Evolutionary conservation across 1,284 basidiomycete genomes (phyloP), one percentile per base, ranked within the genome.

Genomic region (Microbotryum lychnidis-dioicae): DNA sequence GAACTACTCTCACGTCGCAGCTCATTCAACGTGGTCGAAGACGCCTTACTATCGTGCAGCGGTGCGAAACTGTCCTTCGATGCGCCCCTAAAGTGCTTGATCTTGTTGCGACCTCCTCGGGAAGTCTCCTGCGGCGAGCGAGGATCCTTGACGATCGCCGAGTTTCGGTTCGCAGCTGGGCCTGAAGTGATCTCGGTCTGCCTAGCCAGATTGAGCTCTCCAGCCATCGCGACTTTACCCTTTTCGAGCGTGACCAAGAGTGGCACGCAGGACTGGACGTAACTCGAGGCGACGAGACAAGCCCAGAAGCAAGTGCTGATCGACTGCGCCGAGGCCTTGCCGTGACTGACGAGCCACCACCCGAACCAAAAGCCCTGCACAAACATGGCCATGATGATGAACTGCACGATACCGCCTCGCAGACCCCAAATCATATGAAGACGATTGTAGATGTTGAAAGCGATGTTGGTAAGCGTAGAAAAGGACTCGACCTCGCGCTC

Each of bases 231-330:
- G 58, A 84, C 83, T 75, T 94, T 94, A 68, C 91, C 94, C 75
- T 89, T 91, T 59, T 87, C 83, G 62, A 97, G 77, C 20, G 80
- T 77, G 59, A 88, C 84, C 63, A 93, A 77, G 58, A 87, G 83
- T 0, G 90, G 89, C 6, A 97, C 83, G 71, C 85, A 84, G 80
- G 87, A 84, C 74, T 96, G 91, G 6, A 97, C 76, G 73, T 89
- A 89, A 71, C 81, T 85, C 4, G 87, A 87, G 0, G 90, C 91
- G 60, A 97, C 87, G 51, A 97, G 79, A 73, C 90, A 91, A 0
- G 93, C 90, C 91, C 93, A 97, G 75, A 98, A 98, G 52, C 94
- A 91, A 33, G 88, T 86, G 84, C 93, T 92, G 66, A 97, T 89
- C 54, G 86, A 82, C 5, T 89, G 89, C 0, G 87, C 79, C 2